phyloP scores from a whole-genome alignment of 2,329 filamentous ascomycete genomes.

The Colletotrichum acutatum region DNA sequence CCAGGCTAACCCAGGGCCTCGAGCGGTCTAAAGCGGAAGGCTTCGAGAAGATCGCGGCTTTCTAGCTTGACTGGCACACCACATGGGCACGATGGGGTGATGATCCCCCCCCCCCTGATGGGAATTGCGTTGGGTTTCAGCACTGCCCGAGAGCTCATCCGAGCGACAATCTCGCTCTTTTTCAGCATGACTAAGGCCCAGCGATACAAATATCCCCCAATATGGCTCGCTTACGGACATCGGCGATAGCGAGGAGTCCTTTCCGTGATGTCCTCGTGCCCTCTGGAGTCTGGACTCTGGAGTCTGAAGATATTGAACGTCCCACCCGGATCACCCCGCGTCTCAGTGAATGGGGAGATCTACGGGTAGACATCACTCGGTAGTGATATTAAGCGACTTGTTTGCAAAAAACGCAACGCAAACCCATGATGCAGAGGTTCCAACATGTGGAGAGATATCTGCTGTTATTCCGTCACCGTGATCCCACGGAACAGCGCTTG shows the following conservation, averaged over 20 bases:
- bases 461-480: conserved; percentile 13
- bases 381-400: background rate
- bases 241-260: background rate
- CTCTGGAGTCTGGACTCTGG: background rate
- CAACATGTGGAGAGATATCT: conserved; percentile 14
- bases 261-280: background rate
- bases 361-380: background rate
- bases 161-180: conserved; percentile 1
- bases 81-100: conserved; percentile 1
- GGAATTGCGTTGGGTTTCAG: conserved; percentile 27
- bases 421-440: background rate
- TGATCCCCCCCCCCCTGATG: background rate
- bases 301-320: background rate
- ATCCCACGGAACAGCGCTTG: background rate
- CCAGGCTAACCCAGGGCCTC: conserved; percentile 16
- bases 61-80: conserved; percentile 13
- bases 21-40: conserved; percentile 24
- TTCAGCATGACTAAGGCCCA: conserved; percentile 17
- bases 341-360: background rate
- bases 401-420: background rate
- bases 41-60: conserved; percentile 29
- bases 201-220: background rate
- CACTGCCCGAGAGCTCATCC: conserved; percentile 28
- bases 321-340: background rate
- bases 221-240: background rate